These are phyloP conservation scores for sorghum (Sorghum bicolor) DNA, from an alignment of 176 grass and related monocot species.

Conservation along the genomic window DNA sequence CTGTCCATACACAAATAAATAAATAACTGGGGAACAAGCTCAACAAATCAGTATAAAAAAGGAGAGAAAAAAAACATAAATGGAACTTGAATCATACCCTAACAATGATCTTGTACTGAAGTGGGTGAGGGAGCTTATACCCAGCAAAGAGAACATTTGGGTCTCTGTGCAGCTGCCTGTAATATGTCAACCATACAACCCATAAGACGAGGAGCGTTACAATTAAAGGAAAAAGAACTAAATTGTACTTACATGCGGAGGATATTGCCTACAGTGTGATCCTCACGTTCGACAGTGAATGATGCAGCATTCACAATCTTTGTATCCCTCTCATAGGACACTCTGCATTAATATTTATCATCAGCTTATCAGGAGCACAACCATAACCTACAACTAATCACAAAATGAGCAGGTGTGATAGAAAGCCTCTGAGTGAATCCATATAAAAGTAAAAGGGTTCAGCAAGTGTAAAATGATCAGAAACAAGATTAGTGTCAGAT, in stretches of 20 bases:
- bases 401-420: no score
- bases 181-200: not conserved
- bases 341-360: not conserved
- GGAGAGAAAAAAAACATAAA: no score
- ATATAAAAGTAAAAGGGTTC: not conserved
- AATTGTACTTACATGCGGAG: constrained; percentile 29
- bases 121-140: constrained; percentile 37
- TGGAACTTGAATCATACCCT: not conserved
- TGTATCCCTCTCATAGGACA: constrained; percentile 50
- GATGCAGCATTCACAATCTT: constrained; percentile 55
- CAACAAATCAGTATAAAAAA: no score
- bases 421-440: not conserved
- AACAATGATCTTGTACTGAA: constrained; percentile 51
- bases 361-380: not conserved
- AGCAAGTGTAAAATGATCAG: no score
- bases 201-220: no score
- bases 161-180: constrained; percentile 47
- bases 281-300: constrained; percentile 50
- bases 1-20: not conserved
- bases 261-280: constrained; percentile 50
- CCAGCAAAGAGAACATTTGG: constrained; percentile 53
- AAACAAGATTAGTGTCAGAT: no score
- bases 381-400: not conserved
- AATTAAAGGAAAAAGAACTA: not conserved
- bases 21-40: no score